These are phyloP conservation scores for Ustilago curta DNA, from an alignment of 1,284 basidiomycete genomes.

Conservation along the genomic window DNA sequence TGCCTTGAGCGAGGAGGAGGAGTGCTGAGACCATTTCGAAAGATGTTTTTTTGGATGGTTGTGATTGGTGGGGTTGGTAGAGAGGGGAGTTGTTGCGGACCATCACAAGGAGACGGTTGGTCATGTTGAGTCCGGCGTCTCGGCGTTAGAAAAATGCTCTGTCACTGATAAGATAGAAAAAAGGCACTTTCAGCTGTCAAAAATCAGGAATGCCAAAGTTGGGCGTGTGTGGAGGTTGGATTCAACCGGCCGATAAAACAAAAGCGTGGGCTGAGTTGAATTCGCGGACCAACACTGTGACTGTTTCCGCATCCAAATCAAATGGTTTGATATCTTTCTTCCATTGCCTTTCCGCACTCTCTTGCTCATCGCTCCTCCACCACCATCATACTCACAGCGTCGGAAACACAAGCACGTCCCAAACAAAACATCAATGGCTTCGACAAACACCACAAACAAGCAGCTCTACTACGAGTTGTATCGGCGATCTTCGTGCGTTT, in stretches of 20 bases:
- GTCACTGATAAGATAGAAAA: too few relatives aligned
- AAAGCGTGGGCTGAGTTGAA: background rate
- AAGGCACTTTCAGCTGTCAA: too few relatives aligned
- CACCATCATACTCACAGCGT: background rate
- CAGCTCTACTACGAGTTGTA: slow-evolving; percentile 64
- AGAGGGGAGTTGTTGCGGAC: background rate
- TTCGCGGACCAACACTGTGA: slow-evolving; percentile 3
- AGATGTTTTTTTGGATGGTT: slow-evolving; percentile 1
- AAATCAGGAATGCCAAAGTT: background rate
- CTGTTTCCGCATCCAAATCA: background rate
- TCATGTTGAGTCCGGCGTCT: too few relatives aligned
- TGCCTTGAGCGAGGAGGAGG: slow-evolving; percentile 85
- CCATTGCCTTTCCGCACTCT: background rate
- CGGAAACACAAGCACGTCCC: background rate
- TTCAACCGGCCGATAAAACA: background rate
- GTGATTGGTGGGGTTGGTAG: background rate
- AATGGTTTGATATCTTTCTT: background rate
- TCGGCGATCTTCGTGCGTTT: slow-evolving; percentile 58
- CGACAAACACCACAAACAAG: slow-evolving; percentile 34
- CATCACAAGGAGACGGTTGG: too few relatives aligned
- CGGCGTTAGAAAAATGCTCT: too few relatives aligned
- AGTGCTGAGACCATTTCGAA: slow-evolving; percentile 35
- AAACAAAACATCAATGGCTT: slow-evolving; percentile 13
- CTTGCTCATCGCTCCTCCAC: background rate
- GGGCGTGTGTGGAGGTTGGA: background rate